Conservation (phyloP, 306 rosid species). For the Calophaca sinica region DNA sequence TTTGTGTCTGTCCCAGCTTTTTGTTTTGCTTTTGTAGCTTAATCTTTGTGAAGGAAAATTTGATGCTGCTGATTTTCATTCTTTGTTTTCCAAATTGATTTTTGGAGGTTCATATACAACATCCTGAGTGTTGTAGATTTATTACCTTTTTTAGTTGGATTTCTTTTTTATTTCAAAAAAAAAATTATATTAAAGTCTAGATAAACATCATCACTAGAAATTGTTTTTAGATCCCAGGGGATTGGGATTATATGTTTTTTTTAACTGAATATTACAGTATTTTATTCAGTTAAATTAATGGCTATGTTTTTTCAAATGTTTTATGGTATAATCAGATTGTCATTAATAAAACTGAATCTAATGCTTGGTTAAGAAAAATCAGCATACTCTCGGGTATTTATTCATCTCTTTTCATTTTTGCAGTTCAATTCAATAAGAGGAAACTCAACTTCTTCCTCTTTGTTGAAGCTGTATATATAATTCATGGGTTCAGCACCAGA, state of each 20-base stretch:
- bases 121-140: neutral
- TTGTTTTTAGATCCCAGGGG: conserved; percentile 24
- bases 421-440: conserved; percentile 43
- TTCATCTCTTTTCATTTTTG: conserved; percentile 31
- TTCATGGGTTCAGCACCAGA: conserved; percentile 68
- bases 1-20: neutral
- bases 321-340: neutral
- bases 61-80: neutral
- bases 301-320: too few species aligned
- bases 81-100: neutral
- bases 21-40: neutral
- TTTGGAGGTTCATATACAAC: neutral
- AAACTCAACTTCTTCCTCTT: conserved; percentile 43
- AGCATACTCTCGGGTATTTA: neutral
- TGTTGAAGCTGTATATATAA: conserved; percentile 1
- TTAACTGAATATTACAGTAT: too few species aligned
- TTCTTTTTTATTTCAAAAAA: neutral
- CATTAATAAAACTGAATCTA: conserved; percentile 22
- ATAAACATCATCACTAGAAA: neutral
- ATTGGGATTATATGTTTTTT: neutral
- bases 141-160: neutral
- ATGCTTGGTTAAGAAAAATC: neutral
- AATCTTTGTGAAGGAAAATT: neutral
- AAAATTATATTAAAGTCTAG: neutral
- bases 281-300: too few species aligned